Conservation (phyloP, 2,329 filamentous ascomycete genomes). For the Talaromyces verruculosus region DNA sequence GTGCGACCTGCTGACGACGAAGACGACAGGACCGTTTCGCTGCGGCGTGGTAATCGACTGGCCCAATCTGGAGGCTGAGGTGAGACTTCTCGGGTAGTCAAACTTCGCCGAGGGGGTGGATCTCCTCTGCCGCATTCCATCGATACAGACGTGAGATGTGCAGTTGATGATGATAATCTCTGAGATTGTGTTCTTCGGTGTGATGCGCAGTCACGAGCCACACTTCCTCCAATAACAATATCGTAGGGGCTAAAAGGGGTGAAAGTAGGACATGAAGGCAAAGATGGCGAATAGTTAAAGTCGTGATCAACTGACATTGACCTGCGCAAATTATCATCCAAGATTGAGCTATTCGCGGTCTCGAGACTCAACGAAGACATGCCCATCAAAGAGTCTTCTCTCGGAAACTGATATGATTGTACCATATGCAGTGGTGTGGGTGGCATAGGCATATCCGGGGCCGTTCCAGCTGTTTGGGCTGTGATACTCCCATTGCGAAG, state of each 20-base stretch:
- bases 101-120: constrained; percentile 35
- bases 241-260: constrained; percentile 41
- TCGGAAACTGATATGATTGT: constrained; percentile 34
- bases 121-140: constrained; percentile 28
- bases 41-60: constrained; percentile 31
- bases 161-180: constrained; percentile 26
- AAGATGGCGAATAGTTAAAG: constrained; percentile 31
- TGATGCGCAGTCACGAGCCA: constrained; percentile 32
- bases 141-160: constrained; percentile 30
- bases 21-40: constrained; percentile 32
- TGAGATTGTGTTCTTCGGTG: constrained; percentile 26
- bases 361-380: constrained; percentile 40
- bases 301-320: constrained; percentile 32
- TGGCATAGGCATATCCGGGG: constrained; percentile 40
- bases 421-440: constrained; percentile 35
- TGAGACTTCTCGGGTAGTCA: constrained; percentile 34
- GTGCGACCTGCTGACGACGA: constrained; percentile 14
- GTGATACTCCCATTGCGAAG: constrained; percentile 36
- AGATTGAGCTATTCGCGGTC: constrained; percentile 41
- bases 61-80: constrained; percentile 29
- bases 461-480: constrained; percentile 34
- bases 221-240: constrained; percentile 34
- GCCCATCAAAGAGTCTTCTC: constrained; percentile 37
- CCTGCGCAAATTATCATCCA: constrained; percentile 34
- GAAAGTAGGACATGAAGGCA: constrained; percentile 37